Base-by-base conservation (phyloP, 2,329 filamentous ascomycete genomes). In the Penicillium griseofulvum region DNA sequence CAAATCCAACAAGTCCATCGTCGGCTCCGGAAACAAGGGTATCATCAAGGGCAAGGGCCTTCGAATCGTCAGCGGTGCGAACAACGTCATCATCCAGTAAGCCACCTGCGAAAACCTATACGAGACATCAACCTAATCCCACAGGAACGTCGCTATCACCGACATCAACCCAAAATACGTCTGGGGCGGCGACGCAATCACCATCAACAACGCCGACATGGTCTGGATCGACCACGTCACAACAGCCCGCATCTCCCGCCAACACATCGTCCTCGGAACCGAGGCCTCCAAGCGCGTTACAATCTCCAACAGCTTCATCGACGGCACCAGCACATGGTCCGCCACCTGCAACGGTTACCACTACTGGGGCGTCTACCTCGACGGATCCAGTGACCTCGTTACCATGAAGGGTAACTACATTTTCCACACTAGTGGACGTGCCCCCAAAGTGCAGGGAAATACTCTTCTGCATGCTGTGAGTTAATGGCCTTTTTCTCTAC, bases 371-470 rank as follows among this genome's bases (percentile, higher is more conserved):
- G 69, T 85, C 59, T 84, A 83, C 74, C 76, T 86, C 46, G 78
- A 76, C 38, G 83, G 84, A n/a, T 74, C 76, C 54, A 76, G 71
- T 67, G 83, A 86, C 65, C 64, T 80, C 57, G 75, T 85, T 64
- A 86, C 83, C 58, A 65, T 86, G 67, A 81, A 83, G 74, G 76
- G 77, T 61, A 86, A 86, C 77, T 85, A 84, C 74, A 75, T 86
- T 65, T 80, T 84, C 76, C 76, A 83, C 70, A 80, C 79, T 46
- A 80, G 76, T 12, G 83, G 83, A 54, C 82, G 83, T 50, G 74
- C 75, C 12, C 83, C 83, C 62, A 85, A 85, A 74, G 74, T 86
- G 22, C 74, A 71, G 52, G 76, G 76, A 19, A 81, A 81, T 68
- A 83, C 83, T 52, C 77, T 84, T 42, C 73, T 86, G 50, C 83